Evolutionary conservation across 2,329 filamentous ascomycete species (phyloP).

Genomic region (Exophiala sideris): DNA sequence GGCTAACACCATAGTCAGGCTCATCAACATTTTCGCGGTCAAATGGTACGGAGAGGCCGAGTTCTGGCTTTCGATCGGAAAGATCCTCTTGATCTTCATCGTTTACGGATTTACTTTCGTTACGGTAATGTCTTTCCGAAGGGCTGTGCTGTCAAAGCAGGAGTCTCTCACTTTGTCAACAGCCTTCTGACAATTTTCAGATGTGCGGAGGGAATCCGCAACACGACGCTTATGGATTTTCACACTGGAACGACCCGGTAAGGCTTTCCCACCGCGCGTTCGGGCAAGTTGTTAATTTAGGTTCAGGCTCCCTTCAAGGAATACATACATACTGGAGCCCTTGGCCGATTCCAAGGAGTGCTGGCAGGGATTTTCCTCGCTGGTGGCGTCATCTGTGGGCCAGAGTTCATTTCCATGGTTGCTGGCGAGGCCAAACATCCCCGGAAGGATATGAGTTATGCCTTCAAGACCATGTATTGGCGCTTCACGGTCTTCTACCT

Average conservation of each 20-base stretch:
- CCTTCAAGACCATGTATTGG: constrained; percentile 65
- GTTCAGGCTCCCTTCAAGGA: constrained; percentile 58
- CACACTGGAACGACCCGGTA: constrained; percentile 57
- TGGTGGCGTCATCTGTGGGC: constrained; percentile 61
- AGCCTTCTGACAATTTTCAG: too few species aligned
- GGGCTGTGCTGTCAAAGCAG: constrained; percentile 46
- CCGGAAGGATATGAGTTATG: constrained; percentile 61
- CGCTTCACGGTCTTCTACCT: constrained; percentile 72
- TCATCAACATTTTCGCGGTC: constrained; percentile 66
- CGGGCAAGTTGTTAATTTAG: too few species aligned
- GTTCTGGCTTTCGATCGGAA: constrained; percentile 64
- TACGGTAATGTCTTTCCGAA: constrained; percentile 35
- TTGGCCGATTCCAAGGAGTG: constrained; percentile 38
- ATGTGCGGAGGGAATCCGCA: constrained; percentile 77
- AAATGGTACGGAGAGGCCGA: constrained; percentile 69
- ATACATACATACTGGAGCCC: neutral
- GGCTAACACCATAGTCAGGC: neutral
- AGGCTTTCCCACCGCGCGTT: constrained; percentile 39
- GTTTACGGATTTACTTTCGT: constrained; percentile 72
- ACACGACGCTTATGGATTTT: constrained; percentile 66
- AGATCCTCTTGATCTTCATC: constrained; percentile 65
- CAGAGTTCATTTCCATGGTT: constrained; percentile 59
- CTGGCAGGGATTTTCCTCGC: constrained; percentile 70
- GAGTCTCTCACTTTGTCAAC: too few species aligned
- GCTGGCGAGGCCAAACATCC: constrained; percentile 61